Evolutionary conservation across 176 grass and related monocot species (phyloP).

Genomic region (Tillandsia fasciculata): DNA sequence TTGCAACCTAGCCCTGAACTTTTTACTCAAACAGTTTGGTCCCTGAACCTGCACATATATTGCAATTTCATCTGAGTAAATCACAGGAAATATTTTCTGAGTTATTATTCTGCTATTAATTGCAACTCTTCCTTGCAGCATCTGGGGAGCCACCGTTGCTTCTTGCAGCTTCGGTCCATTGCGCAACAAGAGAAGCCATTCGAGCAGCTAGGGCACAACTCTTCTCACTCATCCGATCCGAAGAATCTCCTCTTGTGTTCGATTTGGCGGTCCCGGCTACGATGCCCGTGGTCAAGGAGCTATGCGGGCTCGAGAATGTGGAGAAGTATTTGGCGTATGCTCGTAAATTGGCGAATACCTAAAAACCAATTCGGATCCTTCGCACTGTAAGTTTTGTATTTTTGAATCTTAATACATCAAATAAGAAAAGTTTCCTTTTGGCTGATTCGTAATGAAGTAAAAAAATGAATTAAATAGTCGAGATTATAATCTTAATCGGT

Average conservation of each 20-base stretch:
- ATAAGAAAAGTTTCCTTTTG: too few relatives aligned
- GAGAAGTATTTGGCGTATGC: conserved; percentile 50
- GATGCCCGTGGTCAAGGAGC: conserved; percentile 71
- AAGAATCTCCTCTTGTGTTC: conserved; percentile 32
- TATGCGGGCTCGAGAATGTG: conserved; percentile 70
- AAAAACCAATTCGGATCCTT: neutral
- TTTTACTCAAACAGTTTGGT: too few relatives aligned
- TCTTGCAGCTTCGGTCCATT: conserved; percentile 76
- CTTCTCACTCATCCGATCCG: conserved; percentile 2
- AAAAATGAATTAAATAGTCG: too few relatives aligned
- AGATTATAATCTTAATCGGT: too few relatives aligned
- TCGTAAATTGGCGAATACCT: neutral
- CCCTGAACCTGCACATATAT: too few relatives aligned
- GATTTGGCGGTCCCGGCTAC: conserved; percentile 52
- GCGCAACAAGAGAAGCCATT: conserved; percentile 57
- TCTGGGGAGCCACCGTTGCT: conserved; percentile 88
- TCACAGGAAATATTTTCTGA: neutral
- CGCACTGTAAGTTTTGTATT: too few relatives aligned
- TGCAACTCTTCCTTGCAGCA: conserved; percentile 30
- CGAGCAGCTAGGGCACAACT: conserved; percentile 40
- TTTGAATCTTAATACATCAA: too few relatives aligned
- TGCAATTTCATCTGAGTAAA: neutral
- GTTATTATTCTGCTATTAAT: conserved; percentile 3
- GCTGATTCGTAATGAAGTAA: too few relatives aligned
- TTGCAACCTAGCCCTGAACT: too few relatives aligned